These are phyloP conservation scores for Stenocarpella maydis DNA, from an alignment of 2,329 filamentous ascomycete species.

Conservation along the genomic window DNA sequence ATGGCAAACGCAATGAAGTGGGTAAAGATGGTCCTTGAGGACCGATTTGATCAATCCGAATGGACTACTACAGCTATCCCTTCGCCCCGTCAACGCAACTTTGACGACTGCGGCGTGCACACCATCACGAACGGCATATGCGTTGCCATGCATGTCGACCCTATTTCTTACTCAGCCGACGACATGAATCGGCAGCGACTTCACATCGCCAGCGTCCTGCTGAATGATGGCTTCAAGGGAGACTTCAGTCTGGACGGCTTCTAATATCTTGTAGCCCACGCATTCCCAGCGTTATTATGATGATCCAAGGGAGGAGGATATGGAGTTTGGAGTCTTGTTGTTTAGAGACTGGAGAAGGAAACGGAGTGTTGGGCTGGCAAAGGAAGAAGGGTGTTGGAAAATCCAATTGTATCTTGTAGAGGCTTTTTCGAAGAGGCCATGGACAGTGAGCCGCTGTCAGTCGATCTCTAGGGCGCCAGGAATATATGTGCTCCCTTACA, in stretches of 20 bases:
- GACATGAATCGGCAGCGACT: slow-evolving; percentile 69
- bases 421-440: background rate
- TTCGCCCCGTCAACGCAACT: slow-evolving; percentile 69
- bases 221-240: slow-evolving; percentile 72
- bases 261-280: slow-evolving; percentile 36
- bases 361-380: background rate
- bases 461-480: no score
- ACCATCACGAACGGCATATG: slow-evolving; percentile 77
- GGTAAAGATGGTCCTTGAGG: slow-evolving; percentile 65
- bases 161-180: slow-evolving; percentile 56
- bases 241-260: slow-evolving; percentile 61
- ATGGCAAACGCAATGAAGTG: slow-evolving; percentile 58
- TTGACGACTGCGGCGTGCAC: slow-evolving; percentile 80
- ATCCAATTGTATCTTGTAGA: background rate
- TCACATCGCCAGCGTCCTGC: slow-evolving; percentile 69
- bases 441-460: background rate
- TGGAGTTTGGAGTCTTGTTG: slow-evolving; percentile 1
- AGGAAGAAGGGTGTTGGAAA: background rate
- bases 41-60: slow-evolving; percentile 62
- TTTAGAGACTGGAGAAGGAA: background rate
- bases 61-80: slow-evolving; percentile 65
- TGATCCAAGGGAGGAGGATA: background rate
- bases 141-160: slow-evolving; percentile 61
- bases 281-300: background rate
- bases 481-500: background rate